Evolutionary conservation across 2,329 filamentous ascomycete species (phyloP).

Genomic region (Trichoderma sp.): DNA sequence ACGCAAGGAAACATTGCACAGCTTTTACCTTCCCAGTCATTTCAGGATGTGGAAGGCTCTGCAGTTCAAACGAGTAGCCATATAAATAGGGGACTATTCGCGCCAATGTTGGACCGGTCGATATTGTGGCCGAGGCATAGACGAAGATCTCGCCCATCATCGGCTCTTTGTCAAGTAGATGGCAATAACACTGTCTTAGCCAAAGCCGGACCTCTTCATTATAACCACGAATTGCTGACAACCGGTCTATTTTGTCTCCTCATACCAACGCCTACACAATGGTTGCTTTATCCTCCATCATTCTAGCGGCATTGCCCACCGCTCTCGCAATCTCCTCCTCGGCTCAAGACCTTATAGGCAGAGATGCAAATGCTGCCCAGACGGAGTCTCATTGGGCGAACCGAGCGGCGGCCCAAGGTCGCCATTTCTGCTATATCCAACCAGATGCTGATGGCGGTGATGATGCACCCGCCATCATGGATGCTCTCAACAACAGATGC

Average conservation of each 20-base stretch:
- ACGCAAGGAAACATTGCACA: slow-evolving; percentile 19
- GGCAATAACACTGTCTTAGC: not conserved
- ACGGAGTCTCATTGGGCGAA: slow-evolving; percentile 21
- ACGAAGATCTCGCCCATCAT: not conserved
- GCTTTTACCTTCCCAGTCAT: not conserved
- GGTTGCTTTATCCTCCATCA: not conserved
- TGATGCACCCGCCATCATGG: slow-evolving; percentile 39
- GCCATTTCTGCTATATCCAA: slow-evolving; percentile 38
- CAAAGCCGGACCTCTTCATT: not conserved
- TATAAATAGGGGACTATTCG: not conserved
- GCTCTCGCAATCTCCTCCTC: slow-evolving; percentile 11
- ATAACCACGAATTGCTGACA: not conserved
- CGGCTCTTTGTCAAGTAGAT: too few species aligned
- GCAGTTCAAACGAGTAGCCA: not conserved
- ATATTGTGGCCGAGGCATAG: not conserved
- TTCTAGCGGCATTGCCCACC: slow-evolving; percentile 16
- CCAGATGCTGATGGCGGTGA: slow-evolving; percentile 36
- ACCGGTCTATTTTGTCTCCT: not conserved
- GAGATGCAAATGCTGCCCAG: not conserved
- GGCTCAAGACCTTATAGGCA: not conserved
- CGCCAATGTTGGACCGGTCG: not conserved
- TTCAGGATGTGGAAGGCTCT: not conserved
- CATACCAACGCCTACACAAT: not conserved
- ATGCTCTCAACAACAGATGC: slow-evolving; percentile 40
- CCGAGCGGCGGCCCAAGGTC: slow-evolving; percentile 31